Evolutionary conservation across 1,284 basidiomycete genomes (phyloP), one percentile per base, ranked within the genome.

Genomic region (Violaceomyces palustris): DNA sequence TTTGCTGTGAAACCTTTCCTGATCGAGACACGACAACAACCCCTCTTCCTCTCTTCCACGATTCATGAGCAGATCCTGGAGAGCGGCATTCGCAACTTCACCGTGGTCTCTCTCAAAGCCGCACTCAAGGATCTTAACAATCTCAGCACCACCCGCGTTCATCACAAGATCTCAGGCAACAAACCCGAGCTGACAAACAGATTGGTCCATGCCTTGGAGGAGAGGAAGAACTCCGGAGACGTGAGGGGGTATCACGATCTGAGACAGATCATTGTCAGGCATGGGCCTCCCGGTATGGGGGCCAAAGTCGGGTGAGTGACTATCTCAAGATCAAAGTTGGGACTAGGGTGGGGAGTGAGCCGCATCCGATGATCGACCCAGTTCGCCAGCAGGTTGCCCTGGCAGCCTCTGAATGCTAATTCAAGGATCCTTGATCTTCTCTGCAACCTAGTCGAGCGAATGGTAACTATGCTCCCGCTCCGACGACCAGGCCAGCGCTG

Each of bases 71-170:
- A 52, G 43, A 43, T 58, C 6, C 15, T 22, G 11, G 55, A 50
- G 10, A 37, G 18, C 18, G 29, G 47, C 11, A 56, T 66, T 32
- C 49, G 48, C 4, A 22, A 44, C 2, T 38, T 66, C n/a, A 66
- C 62, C 21, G 50, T 68, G 1, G 53, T 51, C 18, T 45, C 57
- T 25, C 46, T 65, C 29, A 68, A 68, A 36, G 50, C 51, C 18
- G 49, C 60, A 29, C 56, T 68, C 41, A 59, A 54, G 36, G 56
- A 60, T 14, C 33, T 68, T 45, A 64, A 64, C 50, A 57, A 59
- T 37, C 41, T 39, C 5, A 50, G 51, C 9, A 35, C 45, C 8
- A 35, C 47, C 21, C 45, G 59, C 21, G 43, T 47, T 3, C 54
- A 43, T 28, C 29, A 65, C 2, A 39, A 49, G 3, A 37, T 68